Evolutionary conservation across 2,329 filamentous ascomycete genomes (phyloP).

Genomic region (Neodidymelliopsis sp.): DNA sequence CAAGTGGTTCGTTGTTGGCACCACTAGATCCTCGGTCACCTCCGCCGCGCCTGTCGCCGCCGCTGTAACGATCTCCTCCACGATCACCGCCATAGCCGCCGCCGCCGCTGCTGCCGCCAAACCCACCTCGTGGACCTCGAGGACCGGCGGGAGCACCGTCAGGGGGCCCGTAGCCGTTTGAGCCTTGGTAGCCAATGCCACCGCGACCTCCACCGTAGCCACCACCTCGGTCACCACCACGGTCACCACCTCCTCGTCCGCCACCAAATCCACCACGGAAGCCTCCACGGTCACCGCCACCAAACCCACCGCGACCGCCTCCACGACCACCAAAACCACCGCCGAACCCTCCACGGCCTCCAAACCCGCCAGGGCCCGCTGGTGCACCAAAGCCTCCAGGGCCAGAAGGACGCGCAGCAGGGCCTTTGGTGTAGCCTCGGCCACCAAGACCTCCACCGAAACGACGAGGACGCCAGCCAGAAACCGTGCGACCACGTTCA

Average conservation of each 20-base stretch:
- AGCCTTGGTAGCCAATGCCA: constrained; percentile 53
- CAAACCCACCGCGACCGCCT: constrained; percentile 57
- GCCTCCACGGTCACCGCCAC: constrained; percentile 53
- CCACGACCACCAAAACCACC: constrained; percentile 58
- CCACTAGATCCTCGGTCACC: constrained; percentile 62
- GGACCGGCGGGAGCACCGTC: constrained; percentile 59
- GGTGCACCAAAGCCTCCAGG: constrained; percentile 65
- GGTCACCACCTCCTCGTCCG: constrained; percentile 52
- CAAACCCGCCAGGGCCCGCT: constrained; percentile 58
- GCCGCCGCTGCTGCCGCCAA: constrained; percentile 49
- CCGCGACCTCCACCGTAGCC: constrained; percentile 50
- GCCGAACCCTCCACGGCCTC: constrained; percentile 60
- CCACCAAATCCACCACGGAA: constrained; percentile 56
- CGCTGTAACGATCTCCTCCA: constrained; percentile 36
- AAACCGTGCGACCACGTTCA: constrained; percentile 91
- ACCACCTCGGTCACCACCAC: constrained; percentile 59
- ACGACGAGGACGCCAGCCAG: constrained; percentile 89
- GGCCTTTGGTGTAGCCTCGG: constrained; percentile 87
- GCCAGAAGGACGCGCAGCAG: constrained; percentile 74
- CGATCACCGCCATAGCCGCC: constrained; percentile 49
- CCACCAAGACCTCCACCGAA: constrained; percentile 92
- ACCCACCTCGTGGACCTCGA: constrained; percentile 49
- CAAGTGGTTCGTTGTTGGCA: constrained; percentile 85
- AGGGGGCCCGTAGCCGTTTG: constrained; percentile 53
- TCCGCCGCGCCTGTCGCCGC: constrained; percentile 31